These are phyloP conservation scores for Clitopilus passeckerianus DNA, from an alignment of 768 basidiomycete species.

Conservation along the genomic window DNA sequence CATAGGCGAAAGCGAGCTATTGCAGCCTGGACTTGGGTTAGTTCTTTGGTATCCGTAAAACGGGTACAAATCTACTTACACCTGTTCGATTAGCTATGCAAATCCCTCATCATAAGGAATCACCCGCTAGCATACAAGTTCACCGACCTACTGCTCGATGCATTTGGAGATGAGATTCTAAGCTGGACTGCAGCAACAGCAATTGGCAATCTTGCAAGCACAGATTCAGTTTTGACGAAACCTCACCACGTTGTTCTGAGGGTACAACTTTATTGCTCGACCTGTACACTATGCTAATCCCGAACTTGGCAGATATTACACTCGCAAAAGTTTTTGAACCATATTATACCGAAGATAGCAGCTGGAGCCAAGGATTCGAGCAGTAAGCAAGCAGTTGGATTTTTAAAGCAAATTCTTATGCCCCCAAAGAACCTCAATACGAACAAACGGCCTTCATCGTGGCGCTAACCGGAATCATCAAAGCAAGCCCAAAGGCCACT, in stretches of 20 bases:
- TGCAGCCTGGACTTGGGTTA: constrained; percentile 66
- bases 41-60: constrained; percentile 9
- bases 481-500: constrained; percentile 70
- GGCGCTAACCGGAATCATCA: constrained; percentile 78
- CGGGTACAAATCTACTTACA: not conserved
- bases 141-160: constrained; percentile 59
- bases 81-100: constrained; percentile 51
- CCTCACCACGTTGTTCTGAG: constrained; percentile 72
- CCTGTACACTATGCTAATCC: not conserved
- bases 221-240: constrained; percentile 68
- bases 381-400: constrained; percentile 37
- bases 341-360: constrained; percentile 71
- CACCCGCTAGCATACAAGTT: constrained; percentile 54
- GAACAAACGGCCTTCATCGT: constrained; percentile 72
- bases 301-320: constrained; percentile 52
- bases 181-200: constrained; percentile 73
- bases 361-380: constrained; percentile 51
- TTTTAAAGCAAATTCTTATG: not conserved
- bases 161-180: constrained; percentile 63
- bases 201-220: constrained; percentile 60
- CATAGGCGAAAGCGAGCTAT: constrained; percentile 50
- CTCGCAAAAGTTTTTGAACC: constrained; percentile 70
- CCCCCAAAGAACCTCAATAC: constrained; percentile 15
- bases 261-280: constrained; percentile 35
- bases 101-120: constrained; percentile 73